Evolutionary conservation across 1,284 basidiomycete species (phyloP), one percentile per base, ranked within the genome.

Genomic region (Ceratobasidium sp.): DNA sequence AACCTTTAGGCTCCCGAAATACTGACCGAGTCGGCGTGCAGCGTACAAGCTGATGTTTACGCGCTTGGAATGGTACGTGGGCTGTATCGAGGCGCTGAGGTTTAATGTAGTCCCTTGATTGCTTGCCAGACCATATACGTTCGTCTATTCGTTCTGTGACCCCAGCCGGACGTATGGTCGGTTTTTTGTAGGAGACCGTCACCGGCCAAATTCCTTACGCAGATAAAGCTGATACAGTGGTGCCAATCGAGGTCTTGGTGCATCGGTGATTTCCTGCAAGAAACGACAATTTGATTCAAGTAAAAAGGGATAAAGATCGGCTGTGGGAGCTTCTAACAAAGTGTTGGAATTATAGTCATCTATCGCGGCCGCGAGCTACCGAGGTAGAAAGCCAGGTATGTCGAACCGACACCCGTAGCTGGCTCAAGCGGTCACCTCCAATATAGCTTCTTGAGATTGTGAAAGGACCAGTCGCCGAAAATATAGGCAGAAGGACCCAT

Each of bases 1-100:
- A n/a, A 15, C 13, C 15, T 26, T 31, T 10, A 69, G 67, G 67
- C 67, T 17, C 67, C 67, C 10, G 67, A 69, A 28, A 69, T 69
- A 42, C 17, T 69, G 23, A 7, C 37, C 2, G 37, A 37, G n/a
- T 11, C 26, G 28, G 17, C 23, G 1, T 28, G 35, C 35, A 69
- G 49, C 3, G 6, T 20, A 6, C 31, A 1, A 13, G 67, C 49
- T 0, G 67, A 69, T 26, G 42, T 69, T 8, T 69, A 69, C 26
- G 67, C 51, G 20, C 31, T 69, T 10, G 53, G 53, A 45, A 58
- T 69, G 37, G 67, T 42, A 31, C 35, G 66, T n/a, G n/a, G n/a
- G n/a, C n/a, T n/a, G n/a, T n/a, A n/a, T n/a, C n/a, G n/a, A n/a
- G n/a, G n/a, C n/a, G n/a, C n/a, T 37, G 39, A 6, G 20, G 10